Conservation (phyloP, 805 yeast species). For the Spathaspora girioi region DNA sequence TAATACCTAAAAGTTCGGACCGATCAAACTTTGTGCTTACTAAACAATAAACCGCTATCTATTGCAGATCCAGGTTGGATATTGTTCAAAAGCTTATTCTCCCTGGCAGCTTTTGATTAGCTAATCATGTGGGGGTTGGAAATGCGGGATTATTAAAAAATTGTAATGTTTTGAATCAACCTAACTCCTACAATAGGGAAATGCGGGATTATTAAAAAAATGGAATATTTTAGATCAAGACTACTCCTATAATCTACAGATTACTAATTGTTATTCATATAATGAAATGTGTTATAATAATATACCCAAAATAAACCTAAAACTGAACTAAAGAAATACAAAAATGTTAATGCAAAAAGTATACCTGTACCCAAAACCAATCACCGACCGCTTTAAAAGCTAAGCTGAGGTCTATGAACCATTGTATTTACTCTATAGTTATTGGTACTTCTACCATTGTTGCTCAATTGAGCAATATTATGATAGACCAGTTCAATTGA, state of each 20-base stretch:
- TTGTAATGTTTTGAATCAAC: too few species aligned
- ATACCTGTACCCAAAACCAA: background rate
- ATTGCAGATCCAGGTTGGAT: too few species aligned
- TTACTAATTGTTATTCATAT: background rate
- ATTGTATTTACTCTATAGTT: background rate
- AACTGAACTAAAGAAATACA: background rate
- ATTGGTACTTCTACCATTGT: background rate
- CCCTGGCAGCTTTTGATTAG: background rate
- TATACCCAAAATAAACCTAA: background rate
- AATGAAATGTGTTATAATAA: background rate
- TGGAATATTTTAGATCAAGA: background rate
- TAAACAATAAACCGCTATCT: background rate
- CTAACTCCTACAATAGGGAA: background rate
- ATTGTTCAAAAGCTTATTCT: too few species aligned
- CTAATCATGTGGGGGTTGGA: background rate
- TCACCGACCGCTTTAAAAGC: background rate
- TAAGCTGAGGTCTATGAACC: background rate
- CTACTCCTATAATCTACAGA: background rate
- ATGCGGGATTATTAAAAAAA: background rate
- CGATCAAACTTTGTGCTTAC: too few species aligned
- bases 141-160: background rate
- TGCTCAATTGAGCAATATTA: background rate
- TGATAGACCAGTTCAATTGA: conserved; percentile 12
- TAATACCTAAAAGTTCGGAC: too few species aligned
- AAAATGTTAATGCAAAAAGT: background rate